Evolutionary conservation across 1,284 basidiomycete species (phyloP).

Genomic region (Coniferiporia sulphurascens): DNA sequence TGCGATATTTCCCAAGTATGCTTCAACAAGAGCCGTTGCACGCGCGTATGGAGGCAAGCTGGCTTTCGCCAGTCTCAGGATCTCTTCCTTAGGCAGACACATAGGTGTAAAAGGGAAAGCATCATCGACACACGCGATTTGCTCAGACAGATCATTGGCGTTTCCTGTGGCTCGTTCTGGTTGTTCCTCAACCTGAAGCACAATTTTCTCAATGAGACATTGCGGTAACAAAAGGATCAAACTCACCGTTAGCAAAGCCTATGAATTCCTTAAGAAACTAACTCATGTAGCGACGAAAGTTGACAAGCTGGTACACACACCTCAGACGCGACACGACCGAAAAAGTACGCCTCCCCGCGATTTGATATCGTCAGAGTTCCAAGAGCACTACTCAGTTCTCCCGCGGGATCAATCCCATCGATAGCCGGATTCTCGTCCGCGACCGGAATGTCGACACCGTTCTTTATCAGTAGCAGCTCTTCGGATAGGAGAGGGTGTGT

Average conservation of each 20-base stretch:
- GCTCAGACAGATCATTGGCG: background rate
- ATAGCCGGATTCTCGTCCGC: background rate
- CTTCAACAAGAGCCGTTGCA: constrained; percentile 15
- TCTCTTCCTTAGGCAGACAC: constrained; percentile 3
- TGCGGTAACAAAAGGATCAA: too few relatives aligned
- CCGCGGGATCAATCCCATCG: background rate
- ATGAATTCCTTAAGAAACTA: background rate
- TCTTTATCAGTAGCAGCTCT: constrained; percentile 13
- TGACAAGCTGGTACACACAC: background rate
- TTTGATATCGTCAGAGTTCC: constrained; percentile 17
- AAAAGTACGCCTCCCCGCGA: constrained; percentile 9
- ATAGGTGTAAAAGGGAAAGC: constrained; percentile 10
- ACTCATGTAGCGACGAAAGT: background rate
- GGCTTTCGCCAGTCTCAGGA: background rate
- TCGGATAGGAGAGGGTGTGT: constrained; percentile 14
- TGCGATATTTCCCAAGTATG: constrained; percentile 13
- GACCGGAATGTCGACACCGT: background rate
- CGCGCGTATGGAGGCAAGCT: constrained; percentile 13
- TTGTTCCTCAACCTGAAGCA: too few relatives aligned
- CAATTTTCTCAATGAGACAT: too few relatives aligned
- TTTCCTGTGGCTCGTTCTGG: background rate
- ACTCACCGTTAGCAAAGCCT: constrained; percentile 12
- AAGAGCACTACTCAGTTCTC: background rate
- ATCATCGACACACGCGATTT: background rate
- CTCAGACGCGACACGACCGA: constrained; percentile 11